phyloP scores from a whole-genome alignment of 192 early-diverging fungal species.

The Rhizoclosmatium sp. region DNA sequence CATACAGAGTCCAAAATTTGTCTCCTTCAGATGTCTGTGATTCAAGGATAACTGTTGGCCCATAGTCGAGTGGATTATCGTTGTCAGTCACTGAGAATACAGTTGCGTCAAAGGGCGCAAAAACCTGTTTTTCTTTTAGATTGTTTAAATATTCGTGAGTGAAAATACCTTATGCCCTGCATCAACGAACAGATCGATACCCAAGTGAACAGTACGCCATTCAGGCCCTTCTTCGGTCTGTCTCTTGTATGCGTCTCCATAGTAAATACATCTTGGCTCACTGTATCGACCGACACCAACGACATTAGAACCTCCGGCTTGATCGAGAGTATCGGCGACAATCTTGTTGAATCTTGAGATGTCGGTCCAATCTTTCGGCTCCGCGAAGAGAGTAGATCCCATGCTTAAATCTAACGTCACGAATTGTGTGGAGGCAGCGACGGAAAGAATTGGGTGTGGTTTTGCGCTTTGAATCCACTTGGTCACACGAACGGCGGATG shows the following conservation, averaged over 20 bases:
- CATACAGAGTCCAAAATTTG: not conserved
- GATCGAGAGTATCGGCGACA: not conserved
- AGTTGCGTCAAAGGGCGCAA: not conserved
- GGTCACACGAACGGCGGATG: not conserved
- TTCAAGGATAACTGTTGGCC: not conserved
- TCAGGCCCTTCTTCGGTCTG: not conserved
- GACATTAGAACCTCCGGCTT: not conserved
- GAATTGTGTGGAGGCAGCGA: not conserved
- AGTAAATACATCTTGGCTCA: not conserved
- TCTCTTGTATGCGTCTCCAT: not conserved
- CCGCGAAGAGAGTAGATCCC: not conserved
- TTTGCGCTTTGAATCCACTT: not conserved
- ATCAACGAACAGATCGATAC: not conserved
- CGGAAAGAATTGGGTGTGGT: not conserved
- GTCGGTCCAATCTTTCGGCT: not conserved
- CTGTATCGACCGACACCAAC: constrained; percentile 4
- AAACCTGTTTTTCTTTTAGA: too few relatives aligned
- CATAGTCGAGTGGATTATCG: not conserved
- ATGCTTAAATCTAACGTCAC: not conserved
- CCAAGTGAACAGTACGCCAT: not conserved
- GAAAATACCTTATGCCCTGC: not conserved
- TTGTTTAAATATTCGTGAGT: too few relatives aligned
- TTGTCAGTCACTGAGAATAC: not conserved
- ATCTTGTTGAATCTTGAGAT: not conserved
- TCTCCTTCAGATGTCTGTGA: not conserved